phyloP scores from a whole-genome alignment of 176 grass and related monocot genomes.

The Urochloa ruziziensis region DNA sequence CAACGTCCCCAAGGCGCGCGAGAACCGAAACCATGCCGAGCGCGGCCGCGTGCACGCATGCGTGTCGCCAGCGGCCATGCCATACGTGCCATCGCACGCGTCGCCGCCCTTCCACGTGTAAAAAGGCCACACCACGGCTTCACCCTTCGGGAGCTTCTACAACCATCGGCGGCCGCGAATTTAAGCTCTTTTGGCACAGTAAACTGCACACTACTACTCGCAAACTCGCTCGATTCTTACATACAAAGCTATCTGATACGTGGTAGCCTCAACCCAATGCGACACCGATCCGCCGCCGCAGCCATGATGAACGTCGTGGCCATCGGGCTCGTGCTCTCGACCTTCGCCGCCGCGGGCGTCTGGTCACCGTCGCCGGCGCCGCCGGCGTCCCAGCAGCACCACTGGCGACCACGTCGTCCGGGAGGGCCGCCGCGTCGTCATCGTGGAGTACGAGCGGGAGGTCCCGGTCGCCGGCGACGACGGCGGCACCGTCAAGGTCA shows the following conservation, averaged over 20 bases:
- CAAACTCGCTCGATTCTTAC: neutral
- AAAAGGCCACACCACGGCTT: neutral
- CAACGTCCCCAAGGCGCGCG: neutral
- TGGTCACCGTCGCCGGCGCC: conserved; percentile 44
- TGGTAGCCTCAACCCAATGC: conserved; percentile 5
- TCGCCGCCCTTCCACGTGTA: neutral
- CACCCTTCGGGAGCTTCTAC: neutral
- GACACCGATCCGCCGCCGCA: neutral
- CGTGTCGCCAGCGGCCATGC: neutral
- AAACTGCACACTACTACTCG: neutral
- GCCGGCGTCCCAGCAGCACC: neutral
- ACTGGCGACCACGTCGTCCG: conserved; percentile 37
- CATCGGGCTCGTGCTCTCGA: conserved; percentile 61
- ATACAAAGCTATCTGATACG: neutral
- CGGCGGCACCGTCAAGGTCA: conserved; percentile 15
- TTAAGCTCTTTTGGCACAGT: conserved; percentile 2
- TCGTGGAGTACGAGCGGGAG: conserved; percentile 86
- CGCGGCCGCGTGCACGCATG: neutral
- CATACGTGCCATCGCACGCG: neutral
- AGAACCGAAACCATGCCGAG: neutral
- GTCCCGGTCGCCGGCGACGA: conserved; percentile 16
- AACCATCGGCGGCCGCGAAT: neutral
- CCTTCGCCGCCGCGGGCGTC: conserved; percentile 58
- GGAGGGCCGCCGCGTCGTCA: conserved; percentile 69
- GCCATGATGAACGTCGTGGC: conserved; percentile 82